Evolutionary conservation across 257 asterid species (phyloP).

Genomic region (Solanum paucissectum): DNA sequence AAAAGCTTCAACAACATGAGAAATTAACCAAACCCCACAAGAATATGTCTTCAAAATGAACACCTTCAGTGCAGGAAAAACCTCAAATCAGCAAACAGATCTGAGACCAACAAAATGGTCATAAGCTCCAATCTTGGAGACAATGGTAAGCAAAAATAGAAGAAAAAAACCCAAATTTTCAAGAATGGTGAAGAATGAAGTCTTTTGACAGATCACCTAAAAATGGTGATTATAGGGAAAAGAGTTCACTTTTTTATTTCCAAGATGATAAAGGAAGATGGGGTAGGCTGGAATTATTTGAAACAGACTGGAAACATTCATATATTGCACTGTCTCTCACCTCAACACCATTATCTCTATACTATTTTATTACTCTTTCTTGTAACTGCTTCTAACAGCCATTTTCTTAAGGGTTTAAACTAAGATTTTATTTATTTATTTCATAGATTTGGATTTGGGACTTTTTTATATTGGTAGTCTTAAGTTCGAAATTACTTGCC

Average conservation of each 20-base stretch:
- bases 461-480: no score
- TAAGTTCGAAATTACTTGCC: no score
- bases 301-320: slow-evolving; percentile 48
- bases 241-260: not conserved
- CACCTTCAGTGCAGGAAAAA: not conserved
- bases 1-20: not conserved
- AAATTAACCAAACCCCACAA: slow-evolving; percentile 6
- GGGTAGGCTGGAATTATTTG: slow-evolving; percentile 24
- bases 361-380: slow-evolving; percentile 7
- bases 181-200: not conserved
- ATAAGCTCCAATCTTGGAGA: not conserved
- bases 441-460: not conserved
- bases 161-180: not conserved
- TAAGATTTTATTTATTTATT: not conserved
- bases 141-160: not conserved
- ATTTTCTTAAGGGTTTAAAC: not conserved
- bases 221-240: not conserved
- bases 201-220: not conserved
- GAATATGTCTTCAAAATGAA: not conserved
- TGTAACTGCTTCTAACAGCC: slow-evolving; percentile 22
- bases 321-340: slow-evolving; percentile 1
- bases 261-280: slow-evolving; percentile 9
- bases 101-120: slow-evolving; percentile 18
- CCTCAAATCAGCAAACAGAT: slow-evolving; percentile 27
- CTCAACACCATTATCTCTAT: slow-evolving; percentile 4